Evolutionary conservation across 177 flowering plant species (phyloP).

Genomic region (Vitis hybrid): DNA sequence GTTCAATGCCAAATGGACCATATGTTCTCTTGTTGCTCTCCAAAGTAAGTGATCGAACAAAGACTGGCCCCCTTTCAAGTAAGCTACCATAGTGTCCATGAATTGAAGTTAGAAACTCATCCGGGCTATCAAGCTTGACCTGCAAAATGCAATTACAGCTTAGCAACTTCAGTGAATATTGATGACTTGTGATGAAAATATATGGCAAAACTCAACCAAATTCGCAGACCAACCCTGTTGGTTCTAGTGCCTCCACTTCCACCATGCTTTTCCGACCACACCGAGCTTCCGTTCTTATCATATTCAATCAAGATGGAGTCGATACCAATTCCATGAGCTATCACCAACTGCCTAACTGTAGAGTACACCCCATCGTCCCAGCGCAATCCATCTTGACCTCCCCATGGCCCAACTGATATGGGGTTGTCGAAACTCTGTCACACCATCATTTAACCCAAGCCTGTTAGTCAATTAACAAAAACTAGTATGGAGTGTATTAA

Average conservation of each 20-base stretch:
- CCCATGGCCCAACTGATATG: conserved; percentile 68
- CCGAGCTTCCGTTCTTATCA: conserved; percentile 50
- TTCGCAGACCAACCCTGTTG: conserved; percentile 40
- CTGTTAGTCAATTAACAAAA: not conserved
- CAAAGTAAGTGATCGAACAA: conserved; percentile 61
- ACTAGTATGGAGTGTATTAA: not conserved
- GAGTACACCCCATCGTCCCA: conserved; percentile 77
- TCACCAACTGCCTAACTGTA: conserved; percentile 47
- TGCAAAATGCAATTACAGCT: conserved; percentile 18
- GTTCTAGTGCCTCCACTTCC: conserved; percentile 52
- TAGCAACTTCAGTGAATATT: not conserved
- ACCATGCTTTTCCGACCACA: conserved; percentile 72
- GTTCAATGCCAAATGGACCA: conserved; percentile 73
- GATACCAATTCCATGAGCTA: conserved; percentile 55
- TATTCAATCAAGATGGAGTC: conserved; percentile 67
- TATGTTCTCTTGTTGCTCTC: conserved; percentile 58
- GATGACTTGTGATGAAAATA: too few species aligned
- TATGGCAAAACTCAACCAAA: not conserved
- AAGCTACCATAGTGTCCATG: conserved; percentile 61
- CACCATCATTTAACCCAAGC: not conserved
- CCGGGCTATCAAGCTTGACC: conserved; percentile 73
- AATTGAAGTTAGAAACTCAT: conserved; percentile 64
- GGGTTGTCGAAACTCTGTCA: conserved; percentile 33
- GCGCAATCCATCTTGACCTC: conserved; percentile 51
- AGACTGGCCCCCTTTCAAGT: conserved; percentile 31